Percentiles rank a stretch among this genome's conserved stretches.
phyloP scores from a whole-genome alignment of 805 yeast species.

The Candida sphagnicola region DNA sequence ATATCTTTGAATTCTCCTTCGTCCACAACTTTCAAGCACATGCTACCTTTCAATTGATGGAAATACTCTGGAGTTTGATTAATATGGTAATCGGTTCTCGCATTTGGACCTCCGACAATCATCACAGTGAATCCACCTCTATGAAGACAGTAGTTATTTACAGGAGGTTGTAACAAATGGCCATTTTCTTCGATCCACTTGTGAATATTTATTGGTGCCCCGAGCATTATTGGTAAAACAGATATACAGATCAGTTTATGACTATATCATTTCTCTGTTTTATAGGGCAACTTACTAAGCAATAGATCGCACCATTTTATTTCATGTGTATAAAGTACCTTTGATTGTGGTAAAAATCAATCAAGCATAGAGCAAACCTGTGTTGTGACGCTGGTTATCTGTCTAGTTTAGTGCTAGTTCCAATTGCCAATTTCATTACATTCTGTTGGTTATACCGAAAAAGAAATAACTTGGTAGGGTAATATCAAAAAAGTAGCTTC shows the following conservation, averaged over 20 bases:
- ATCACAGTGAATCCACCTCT: slow-evolving; percentile 90
- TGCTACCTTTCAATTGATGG: slow-evolving; percentile 79
- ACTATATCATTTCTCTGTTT: too few species aligned
- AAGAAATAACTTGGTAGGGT: neutral
- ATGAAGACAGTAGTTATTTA: slow-evolving; percentile 85
- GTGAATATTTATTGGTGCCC: slow-evolving; percentile 70
- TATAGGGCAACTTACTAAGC: too few species aligned
- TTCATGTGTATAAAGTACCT: too few species aligned
- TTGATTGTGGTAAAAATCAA: too few species aligned
- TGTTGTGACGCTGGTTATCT: too few species aligned
- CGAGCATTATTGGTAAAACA: slow-evolving; percentile 35
- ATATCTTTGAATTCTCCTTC: slow-evolving; percentile 71
- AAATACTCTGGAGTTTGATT: slow-evolving; percentile 96
- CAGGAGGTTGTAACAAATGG: slow-evolving; percentile 83
- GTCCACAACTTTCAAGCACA: slow-evolving; percentile 77
- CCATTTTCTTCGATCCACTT: slow-evolving; percentile 79
- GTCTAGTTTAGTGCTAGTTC: too few species aligned
- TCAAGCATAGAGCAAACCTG: too few species aligned
- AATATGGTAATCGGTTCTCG: slow-evolving; percentile 87
- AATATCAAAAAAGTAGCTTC: slow-evolving; percentile 31
- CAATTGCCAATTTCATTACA: too few species aligned
- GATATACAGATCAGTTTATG: neutral
- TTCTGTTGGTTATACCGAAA: too few species aligned
- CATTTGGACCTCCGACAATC: slow-evolving; percentile 97
- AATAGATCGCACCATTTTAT: too few species aligned